These are phyloP conservation scores for Trametes versicolor DNA, from an alignment of 1,284 basidiomycete species.

Conservation along the genomic window DNA sequence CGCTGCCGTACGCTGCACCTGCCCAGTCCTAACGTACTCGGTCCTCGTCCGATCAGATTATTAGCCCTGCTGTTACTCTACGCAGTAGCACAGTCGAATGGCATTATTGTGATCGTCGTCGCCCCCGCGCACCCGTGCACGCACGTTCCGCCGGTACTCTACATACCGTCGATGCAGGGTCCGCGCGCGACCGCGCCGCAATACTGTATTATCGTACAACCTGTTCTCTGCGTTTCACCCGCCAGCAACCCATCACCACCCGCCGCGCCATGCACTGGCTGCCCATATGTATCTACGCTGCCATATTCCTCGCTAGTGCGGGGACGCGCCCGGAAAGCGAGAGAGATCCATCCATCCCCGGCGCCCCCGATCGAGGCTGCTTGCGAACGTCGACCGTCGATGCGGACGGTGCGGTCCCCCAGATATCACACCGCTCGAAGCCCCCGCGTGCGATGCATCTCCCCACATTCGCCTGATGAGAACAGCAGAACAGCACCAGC, in stretches of 20 bases:
- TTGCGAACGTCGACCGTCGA: conserved; percentile 14
- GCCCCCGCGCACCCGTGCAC: not conserved
- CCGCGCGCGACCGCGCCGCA: conserved; percentile 2
- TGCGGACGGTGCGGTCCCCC: conserved; percentile 8
- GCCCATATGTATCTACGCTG: not conserved
- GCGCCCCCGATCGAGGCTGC: conserved; percentile 36
- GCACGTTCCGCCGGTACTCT: not conserved
- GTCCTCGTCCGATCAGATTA: not conserved
- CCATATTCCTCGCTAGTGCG: not conserved
- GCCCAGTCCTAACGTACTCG: too few species aligned
- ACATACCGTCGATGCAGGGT: conserved; percentile 3
- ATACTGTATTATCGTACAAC: conserved; percentile 24
- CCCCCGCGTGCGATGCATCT: conserved; percentile 29
- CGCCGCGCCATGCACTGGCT: conserved; percentile 13
- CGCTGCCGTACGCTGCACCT: not conserved
- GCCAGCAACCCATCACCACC: conserved; percentile 19
- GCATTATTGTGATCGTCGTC: conserved; percentile 9
- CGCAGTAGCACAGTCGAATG: not conserved
- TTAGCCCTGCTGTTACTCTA: not conserved
- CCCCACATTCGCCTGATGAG: conserved; percentile 24
- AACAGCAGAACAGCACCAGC: conserved; percentile 17
- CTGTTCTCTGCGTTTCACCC: conserved; percentile 18
- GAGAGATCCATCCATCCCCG: conserved; percentile 18
- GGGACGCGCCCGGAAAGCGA: conserved; percentile 12
- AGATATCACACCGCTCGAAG: conserved; percentile 26